Percentiles rank a stretch among this genome's conserved stretches.
Evolutionary conservation across 2,329 filamentous ascomycete genomes (phyloP).

Genomic region (Ophiocordyceps camponoti-rufipedis): DNA sequence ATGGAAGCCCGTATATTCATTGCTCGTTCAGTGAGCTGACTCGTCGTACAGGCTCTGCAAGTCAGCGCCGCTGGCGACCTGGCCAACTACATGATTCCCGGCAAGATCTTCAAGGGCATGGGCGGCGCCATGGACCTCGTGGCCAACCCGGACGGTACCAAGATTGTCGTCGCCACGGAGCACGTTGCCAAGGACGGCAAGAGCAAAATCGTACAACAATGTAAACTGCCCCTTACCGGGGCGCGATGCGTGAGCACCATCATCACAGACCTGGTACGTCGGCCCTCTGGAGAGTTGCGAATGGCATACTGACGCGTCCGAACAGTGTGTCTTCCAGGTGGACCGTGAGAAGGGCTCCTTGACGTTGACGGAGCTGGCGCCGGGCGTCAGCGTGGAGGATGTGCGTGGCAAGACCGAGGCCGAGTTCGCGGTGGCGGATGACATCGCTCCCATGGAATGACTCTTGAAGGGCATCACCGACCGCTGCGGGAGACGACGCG

Average conservation of each 20-base stretch:
- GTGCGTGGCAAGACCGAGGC: constrained; percentile 76
- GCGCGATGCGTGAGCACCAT: constrained; percentile 75
- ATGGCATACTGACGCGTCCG: background rate
- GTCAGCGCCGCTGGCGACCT: constrained; percentile 62
- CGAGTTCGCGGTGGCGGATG: constrained; percentile 65
- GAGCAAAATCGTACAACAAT: constrained; percentile 88
- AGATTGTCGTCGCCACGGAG: constrained; percentile 95
- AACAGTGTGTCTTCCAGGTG: constrained; percentile 32
- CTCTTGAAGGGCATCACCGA: background rate
- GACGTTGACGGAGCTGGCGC: constrained; percentile 70
- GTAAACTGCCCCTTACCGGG: constrained; percentile 84
- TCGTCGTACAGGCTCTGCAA: constrained; percentile 48
- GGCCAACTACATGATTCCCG: constrained; percentile 84
- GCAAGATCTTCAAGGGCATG: constrained; percentile 73
- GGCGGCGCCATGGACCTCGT: constrained; percentile 90
- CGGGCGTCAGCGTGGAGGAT: constrained; percentile 79
- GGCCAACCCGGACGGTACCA: constrained; percentile 66
- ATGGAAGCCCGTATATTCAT: background rate
- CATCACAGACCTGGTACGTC: constrained; percentile 64
- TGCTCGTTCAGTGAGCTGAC: background rate
- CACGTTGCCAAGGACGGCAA: constrained; percentile 92
- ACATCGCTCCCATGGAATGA: constrained; percentile 68
- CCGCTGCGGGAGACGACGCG: too few species aligned
- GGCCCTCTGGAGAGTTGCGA: background rate
- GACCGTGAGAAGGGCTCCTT: constrained; percentile 58